Evolutionary conservation across 192 early-diverging fungal genomes (phyloP), one percentile per base, ranked within the genome.

Genomic region (Umbelopsis sp.): DNA sequence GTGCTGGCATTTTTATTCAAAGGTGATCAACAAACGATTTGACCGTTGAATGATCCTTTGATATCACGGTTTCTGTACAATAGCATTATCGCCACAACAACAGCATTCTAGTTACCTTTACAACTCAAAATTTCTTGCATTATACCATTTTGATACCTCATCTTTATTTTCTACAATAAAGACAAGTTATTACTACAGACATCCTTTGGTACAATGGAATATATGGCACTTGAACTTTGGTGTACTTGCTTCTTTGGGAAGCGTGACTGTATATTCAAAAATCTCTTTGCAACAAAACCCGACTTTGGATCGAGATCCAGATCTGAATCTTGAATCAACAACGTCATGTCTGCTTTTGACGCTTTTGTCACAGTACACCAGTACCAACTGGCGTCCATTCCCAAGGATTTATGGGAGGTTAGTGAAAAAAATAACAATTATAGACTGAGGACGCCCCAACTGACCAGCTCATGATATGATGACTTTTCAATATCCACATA

Each of bases 381-480:
- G 65, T 85, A 83, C 48, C 84, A 85, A 68, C 74, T 85, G 0
- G 78, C 76, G 1, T 48, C 70, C 51, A 83, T 85, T 33, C 84
- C 84, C 16, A 76, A 85, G 49, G 74, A 69, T 9, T 67, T 85
- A 49, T 85, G 84, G 84, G 75, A 85, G 78, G 84, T 85, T 81
- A 52, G 49, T 18, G n/a, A n/a, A 9, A 21, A 30, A 25, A 1
- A 6, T n/a, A 30, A 9, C 23, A 37, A 2, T 4, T 30, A 49
- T 50, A 12, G 0, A 13, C 44, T 16, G 16, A 50, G 27, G 7
- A 48, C 49, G 35, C 49, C 18, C n/a, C 4, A 21, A 46, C 46
- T 5, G 11, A 22, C 12, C 48, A 48, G 7, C 44, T 30, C 44
- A 16, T 33, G 3, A 46, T 68, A 2, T 45, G 13, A 12, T 13